Conservation (phyloP, 495 filamentous ascomycete genomes). For the Glarea lozoyensis region DNA sequence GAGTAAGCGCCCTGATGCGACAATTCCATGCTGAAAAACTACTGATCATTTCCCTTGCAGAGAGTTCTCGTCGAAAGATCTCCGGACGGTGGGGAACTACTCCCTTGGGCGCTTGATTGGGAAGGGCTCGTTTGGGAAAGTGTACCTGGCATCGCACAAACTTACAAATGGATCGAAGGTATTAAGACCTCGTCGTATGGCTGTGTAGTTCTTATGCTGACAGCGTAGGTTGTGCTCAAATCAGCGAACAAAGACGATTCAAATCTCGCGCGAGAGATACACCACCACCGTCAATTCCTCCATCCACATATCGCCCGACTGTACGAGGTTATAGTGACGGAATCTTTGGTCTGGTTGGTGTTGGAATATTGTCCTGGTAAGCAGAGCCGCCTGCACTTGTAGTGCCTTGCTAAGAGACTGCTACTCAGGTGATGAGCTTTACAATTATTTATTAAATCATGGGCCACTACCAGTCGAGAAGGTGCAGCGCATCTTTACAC, state of each 20-base stretch:
- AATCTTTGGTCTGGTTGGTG: slow-evolving; percentile 89
- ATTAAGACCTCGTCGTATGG: slow-evolving; percentile 5
- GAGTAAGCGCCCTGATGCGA: slow-evolving; percentile 51
- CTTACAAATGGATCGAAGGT: slow-evolving; percentile 99
- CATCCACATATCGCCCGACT: slow-evolving; percentile 95
- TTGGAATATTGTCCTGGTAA: slow-evolving; percentile 94
- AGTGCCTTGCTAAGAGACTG: slow-evolving; percentile 17
- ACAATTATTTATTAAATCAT: slow-evolving; percentile 85
- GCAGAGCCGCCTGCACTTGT: slow-evolving; percentile 13
- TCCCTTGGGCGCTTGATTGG: slow-evolving; percentile 84
- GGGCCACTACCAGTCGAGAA: slow-evolving; percentile 79
- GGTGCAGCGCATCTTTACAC: slow-evolving; percentile 91
- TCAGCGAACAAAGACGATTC: slow-evolving; percentile 93
- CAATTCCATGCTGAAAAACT: slow-evolving; percentile 9
- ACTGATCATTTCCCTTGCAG: slow-evolving; percentile 36
- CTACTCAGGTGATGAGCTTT: slow-evolving; percentile 79
- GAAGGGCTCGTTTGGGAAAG: slow-evolving; percentile 96
- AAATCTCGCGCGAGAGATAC: slow-evolving; percentile 93
- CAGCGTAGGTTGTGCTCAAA: slow-evolving; percentile 84
- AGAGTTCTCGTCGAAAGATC: slow-evolving; percentile 89
- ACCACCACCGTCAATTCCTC: slow-evolving; percentile 95
- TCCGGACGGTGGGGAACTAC: slow-evolving; percentile 91
- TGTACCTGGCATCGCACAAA: slow-evolving; percentile 93
- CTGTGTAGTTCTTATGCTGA: background rate
- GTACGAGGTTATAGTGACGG: slow-evolving; percentile 97